A percentile compares a stretch with the other conserved stretches of the same genome.
These are phyloP conservation scores for Candida sp. DNA, from an alignment of 1,139 yeast species.

Conservation along the genomic window DNA sequence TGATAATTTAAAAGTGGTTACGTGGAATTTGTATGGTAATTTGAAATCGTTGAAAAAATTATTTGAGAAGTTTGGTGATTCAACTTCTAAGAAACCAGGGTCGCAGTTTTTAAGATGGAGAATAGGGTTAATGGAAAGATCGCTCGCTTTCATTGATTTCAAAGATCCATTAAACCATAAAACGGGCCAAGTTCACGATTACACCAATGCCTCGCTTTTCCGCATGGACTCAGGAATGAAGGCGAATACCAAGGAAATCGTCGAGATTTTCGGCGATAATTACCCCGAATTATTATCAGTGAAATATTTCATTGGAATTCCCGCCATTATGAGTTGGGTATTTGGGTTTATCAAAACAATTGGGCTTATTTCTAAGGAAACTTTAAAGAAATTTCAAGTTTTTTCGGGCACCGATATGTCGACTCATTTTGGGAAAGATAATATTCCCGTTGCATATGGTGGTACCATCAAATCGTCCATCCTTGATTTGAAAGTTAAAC, in stretches of 20 bases:
- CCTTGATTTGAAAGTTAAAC: conserved; percentile 19
- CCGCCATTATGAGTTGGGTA: conserved; percentile 75
- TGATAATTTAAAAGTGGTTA: conserved; percentile 50
- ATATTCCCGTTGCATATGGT: conserved; percentile 62
- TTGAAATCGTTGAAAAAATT: conserved; percentile 59
- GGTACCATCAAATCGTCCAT: conserved; percentile 20
- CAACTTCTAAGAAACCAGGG: conserved; percentile 21
- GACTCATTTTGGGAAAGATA: conserved; percentile 43
- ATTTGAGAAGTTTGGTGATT: conserved; percentile 50
- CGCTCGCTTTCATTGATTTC: conserved; percentile 63
- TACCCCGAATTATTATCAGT: conserved; percentile 78
- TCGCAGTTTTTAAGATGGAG: conserved; percentile 80
- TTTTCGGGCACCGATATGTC: conserved; percentile 60
- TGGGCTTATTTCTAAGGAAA: conserved; percentile 60
- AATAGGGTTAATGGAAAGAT: conserved; percentile 84
- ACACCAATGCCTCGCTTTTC: conserved; percentile 72
- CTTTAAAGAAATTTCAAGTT: conserved; percentile 71
- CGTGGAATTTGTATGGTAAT: conserved; percentile 89
- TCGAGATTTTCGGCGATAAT: conserved; percentile 67
- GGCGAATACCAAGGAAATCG: conserved; percentile 67
- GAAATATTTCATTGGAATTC: conserved; percentile 81
- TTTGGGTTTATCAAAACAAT: conserved; percentile 57
- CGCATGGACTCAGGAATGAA: conserved; percentile 70
- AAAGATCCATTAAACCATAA: conserved; percentile 43
- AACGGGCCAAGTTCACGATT: conserved; percentile 86